Evolutionary conservation across 768 basidiomycete species (phyloP).

Genomic region (Russula dissimulans): DNA sequence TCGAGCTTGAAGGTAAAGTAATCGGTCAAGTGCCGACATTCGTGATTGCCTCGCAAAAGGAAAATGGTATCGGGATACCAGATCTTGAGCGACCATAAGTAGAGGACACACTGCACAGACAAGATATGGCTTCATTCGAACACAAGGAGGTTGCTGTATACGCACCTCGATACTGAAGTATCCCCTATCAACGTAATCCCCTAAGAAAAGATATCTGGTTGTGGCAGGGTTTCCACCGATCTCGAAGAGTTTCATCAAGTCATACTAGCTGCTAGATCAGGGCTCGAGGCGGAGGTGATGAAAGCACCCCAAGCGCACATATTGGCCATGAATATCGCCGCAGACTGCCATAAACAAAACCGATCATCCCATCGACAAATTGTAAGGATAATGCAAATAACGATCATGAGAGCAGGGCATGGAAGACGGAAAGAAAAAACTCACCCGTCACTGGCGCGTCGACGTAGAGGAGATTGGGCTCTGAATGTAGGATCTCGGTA

Average conservation of each 20-base stretch:
- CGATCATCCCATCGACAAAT: no score
- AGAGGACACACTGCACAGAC: constrained; percentile 74
- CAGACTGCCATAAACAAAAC: constrained; percentile 34
- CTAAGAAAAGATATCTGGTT: constrained; percentile 65
- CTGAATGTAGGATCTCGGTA: constrained; percentile 68
- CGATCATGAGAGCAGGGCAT: no score
- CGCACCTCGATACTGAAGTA: constrained; percentile 67
- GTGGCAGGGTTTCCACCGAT: constrained; percentile 66
- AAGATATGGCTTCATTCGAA: no score
- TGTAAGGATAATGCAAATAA: no score
- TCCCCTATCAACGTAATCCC: constrained; percentile 68
- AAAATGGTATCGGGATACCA: constrained; percentile 98
- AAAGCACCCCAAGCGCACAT: constrained; percentile 40
- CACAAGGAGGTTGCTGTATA: background rate
- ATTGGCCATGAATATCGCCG: constrained; percentile 99
- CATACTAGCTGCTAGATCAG: constrained; percentile 37
- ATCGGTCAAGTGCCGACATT: constrained; percentile 96
- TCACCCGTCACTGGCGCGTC: constrained; percentile 96
- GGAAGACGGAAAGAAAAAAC: background rate
- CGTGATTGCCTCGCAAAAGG: constrained; percentile 95
- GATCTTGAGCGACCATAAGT: constrained; percentile 96
- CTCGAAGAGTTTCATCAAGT: constrained; percentile 73
- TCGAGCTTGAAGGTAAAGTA: constrained; percentile 99
- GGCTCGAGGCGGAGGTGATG: background rate
- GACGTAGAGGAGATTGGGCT: constrained; percentile 86